Evolutionary conservation across 345 rosid species (phyloP).

Genomic region (Isatis tinctoria): DNA sequence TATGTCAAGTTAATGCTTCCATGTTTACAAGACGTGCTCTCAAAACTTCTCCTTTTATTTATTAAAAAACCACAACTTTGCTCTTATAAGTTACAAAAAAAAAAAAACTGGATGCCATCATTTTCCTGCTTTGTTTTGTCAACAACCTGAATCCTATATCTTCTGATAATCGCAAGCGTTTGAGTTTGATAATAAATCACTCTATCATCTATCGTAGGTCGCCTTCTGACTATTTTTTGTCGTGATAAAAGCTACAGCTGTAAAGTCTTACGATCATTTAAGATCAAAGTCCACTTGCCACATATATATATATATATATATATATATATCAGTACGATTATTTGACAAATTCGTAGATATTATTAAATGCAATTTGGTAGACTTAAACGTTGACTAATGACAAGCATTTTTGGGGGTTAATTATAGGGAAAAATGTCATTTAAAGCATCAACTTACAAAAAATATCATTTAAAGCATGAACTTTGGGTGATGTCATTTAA

Average conservation of each 20-base stretch:
- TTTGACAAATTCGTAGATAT: not conserved
- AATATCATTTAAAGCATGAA: too few relatives aligned
- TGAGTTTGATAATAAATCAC: not conserved
- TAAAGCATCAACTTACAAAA: too few relatives aligned
- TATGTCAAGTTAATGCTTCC: slow-evolving; percentile 8
- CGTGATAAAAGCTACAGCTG: slow-evolving; percentile 24
- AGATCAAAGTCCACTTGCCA: slow-evolving; percentile 12
- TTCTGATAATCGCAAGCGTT: not conserved
- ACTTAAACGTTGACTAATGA: slow-evolving; percentile 6
- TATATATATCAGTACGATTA: not conserved
- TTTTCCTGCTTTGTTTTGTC: not conserved
- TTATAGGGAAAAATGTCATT: too few relatives aligned
- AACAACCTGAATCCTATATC: not conserved
- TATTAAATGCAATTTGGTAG: not conserved
- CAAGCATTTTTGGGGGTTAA: not conserved
- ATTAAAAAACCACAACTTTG: not conserved
- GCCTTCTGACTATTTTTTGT: slow-evolving; percentile 17
- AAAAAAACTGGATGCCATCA: not conserved
- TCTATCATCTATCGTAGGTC: not conserved
- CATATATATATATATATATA: not conserved
- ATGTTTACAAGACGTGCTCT: slow-evolving; percentile 23
- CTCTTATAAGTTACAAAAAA: not conserved
- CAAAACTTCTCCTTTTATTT: not conserved
- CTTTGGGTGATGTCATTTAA: too few relatives aligned
- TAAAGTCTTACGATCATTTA: slow-evolving; percentile 20